Base-by-base conservation (phyloP, 495 filamentous ascomycete genomes). In the Hyaloscypha bicolor region DNA sequence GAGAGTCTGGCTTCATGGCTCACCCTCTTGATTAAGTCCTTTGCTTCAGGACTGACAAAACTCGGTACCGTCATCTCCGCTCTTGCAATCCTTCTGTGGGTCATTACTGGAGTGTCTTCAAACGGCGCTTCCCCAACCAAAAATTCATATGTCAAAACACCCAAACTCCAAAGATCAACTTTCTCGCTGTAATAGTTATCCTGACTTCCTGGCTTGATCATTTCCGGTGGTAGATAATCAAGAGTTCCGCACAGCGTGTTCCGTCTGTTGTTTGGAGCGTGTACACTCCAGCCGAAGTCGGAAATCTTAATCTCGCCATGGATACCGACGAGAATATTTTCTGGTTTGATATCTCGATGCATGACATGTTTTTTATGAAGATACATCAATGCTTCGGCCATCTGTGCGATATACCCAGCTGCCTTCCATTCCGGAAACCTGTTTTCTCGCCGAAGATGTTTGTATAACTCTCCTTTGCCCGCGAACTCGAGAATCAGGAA, bases 281-380 rank as follows among this genome's bases (percentile, higher is more conserved):
- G 95, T 21, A 98, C 96, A 78, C 91, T 94, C 96, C 96, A 99
- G 55, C 95, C 95, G 73, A 99, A 99, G 78, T 99, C 95, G 5
- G 92, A 94, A 75, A 99, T 94, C 79, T 99, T 99, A 79, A 99
- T 96, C 79, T 99, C 95, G 52, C 94, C 95, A 75, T 98, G 94
- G 62, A 99, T 94, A 22, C 95, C 95, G 45, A 99, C 89, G 19
- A 99, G 87, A 71, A 99, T 99, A 73, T 99, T 99, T 79, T 99
- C 95, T 12, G 95, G 95, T 81, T 99, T 99, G 81, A 99, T 99
- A 71, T 99, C 95, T 55, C 95, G 89, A 73, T 99, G 95, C 81
- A 99, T 99, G 70, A 99, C 93, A 76, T 99, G 95, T 81, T 99
- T 98, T 76, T 91, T 92, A 80, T 99, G 95, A 30, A 98, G 81